phyloP scores from a whole-genome alignment of 805 yeast genomes.

The Metschnikowia similis region DNA sequence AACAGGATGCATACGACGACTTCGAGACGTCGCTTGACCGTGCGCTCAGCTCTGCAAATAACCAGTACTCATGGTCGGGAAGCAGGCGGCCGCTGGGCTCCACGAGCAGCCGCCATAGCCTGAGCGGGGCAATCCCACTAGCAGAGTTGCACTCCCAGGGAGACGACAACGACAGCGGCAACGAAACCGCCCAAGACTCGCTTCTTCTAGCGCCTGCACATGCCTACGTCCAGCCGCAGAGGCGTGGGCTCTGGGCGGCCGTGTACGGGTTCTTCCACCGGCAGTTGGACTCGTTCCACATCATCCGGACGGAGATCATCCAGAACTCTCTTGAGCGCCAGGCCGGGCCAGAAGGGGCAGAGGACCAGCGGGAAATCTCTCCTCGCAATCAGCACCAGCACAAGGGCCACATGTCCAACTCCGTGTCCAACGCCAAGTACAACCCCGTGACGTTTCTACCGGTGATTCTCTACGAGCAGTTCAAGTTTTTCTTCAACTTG shows the following conservation, averaged over 20 bases:
- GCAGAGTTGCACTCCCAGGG: background rate
- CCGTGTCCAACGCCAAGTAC: constrained; percentile 91
- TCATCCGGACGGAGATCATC: constrained; percentile 5
- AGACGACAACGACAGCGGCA: background rate
- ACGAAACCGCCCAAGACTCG: background rate
- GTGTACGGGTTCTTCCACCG: constrained; percentile 2
- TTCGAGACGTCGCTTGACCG: constrained; percentile 64
- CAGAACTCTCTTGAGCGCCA: constrained; percentile 1
- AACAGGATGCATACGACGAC: constrained; percentile 50
- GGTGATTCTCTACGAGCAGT: constrained; percentile 85
- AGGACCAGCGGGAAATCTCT: constrained; percentile 35
- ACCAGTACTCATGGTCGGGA: constrained; percentile 28
- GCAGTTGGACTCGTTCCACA: constrained; percentile 2
- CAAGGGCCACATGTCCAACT: constrained; percentile 54
- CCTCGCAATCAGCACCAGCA: constrained; percentile 30
- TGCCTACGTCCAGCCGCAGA: background rate
- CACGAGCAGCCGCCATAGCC: background rate
- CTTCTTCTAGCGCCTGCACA: background rate
- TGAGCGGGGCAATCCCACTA: constrained; percentile 2
- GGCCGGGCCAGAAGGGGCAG: background rate
- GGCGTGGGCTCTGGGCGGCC: background rate
- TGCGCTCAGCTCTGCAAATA: constrained; percentile 48
- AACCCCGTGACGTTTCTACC: constrained; percentile 86
- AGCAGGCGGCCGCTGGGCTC: constrained; percentile 23
- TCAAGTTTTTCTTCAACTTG: constrained; percentile 91